Percentiles rank a stretch among this genome's conserved stretches.
These are phyloP conservation scores for Kwoniella dejecticola DNA, from an alignment of 768 basidiomycete species.

Conservation along the genomic window DNA sequence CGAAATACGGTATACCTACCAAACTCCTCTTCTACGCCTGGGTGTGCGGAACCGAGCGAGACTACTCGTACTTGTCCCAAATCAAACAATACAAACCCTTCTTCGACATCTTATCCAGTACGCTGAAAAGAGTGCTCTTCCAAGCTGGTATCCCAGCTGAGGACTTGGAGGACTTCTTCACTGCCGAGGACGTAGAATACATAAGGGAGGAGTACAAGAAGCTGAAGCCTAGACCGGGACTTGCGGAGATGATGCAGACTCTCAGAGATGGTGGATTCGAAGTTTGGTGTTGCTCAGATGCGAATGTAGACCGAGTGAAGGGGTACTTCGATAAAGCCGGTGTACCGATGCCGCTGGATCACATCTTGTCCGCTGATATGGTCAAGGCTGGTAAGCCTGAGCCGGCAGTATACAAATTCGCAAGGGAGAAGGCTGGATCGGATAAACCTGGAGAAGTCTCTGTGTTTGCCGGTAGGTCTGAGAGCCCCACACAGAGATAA, in stretches of 20 bases:
- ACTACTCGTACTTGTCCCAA: constrained; percentile 45
- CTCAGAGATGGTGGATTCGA: constrained; percentile 42
- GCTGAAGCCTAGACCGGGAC: constrained; percentile 32
- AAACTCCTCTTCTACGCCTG: constrained; percentile 49
- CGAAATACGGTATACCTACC: constrained; percentile 32
- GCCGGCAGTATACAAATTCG: constrained; percentile 37
- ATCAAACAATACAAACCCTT: constrained; percentile 48
- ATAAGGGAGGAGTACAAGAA: constrained; percentile 34
- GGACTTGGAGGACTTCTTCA: constrained; percentile 35
- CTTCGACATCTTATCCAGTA: constrained; percentile 34
- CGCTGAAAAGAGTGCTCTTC: constrained; percentile 38
- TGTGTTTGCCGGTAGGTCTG: constrained; percentile 37
- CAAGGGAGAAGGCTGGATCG: constrained; percentile 37
- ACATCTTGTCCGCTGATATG: constrained; percentile 43
- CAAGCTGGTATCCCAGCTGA: constrained; percentile 35
- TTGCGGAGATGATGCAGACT: constrained; percentile 42
- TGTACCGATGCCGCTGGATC: constrained; percentile 36
- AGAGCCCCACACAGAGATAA: not conserved
- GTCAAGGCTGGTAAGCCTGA: constrained; percentile 41
- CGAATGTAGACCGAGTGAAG: constrained; percentile 40
- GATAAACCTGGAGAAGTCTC: constrained; percentile 40
- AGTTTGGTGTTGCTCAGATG: constrained; percentile 43
- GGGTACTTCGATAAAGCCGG: constrained; percentile 43
- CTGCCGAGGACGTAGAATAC: constrained; percentile 38
- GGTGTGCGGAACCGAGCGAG: constrained; percentile 40